These are phyloP conservation scores for Collybia sordida DNA, from an alignment of 768 basidiomycete genomes.

Conservation along the genomic window DNA sequence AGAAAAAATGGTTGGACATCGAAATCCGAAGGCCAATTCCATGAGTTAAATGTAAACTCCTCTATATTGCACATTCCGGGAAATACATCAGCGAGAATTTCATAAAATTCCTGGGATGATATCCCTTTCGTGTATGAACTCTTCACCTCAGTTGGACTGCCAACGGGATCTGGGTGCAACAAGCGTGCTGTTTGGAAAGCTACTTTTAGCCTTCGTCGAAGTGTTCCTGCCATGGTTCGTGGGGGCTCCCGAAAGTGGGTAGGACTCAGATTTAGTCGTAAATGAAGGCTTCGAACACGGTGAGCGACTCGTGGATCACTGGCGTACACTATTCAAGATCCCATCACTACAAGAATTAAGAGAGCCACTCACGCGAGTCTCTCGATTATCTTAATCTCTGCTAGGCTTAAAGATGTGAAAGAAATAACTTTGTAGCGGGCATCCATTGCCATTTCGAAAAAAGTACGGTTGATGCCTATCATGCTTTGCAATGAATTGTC, in stretches of 20 bases:
- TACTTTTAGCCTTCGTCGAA: conserved; percentile 2
- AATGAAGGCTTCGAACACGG: conserved; percentile 13
- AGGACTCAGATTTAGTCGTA: conserved; percentile 6
- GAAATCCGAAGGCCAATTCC: conserved; percentile 31
- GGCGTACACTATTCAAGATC: background rate
- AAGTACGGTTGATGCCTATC: conserved; percentile 29
- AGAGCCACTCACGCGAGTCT: conserved; percentile 19
- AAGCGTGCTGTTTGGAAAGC: conserved; percentile 7
- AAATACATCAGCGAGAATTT: conserved; percentile 26
- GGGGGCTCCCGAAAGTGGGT: background rate
- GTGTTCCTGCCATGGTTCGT: conserved; percentile 1
- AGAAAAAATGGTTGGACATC: conserved; percentile 31
- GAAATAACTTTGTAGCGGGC: conserved; percentile 24
- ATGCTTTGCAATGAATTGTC: conserved; percentile 22
- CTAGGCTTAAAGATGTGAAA: conserved; percentile 19
- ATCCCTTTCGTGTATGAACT: background rate
- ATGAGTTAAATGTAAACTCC: conserved; percentile 38
- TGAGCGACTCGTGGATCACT: conserved; percentile 21
- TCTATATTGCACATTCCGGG: conserved; percentile 31
- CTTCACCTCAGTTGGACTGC: no score
- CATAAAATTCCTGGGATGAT: conserved; percentile 25
- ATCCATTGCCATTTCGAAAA: conserved; percentile 31
- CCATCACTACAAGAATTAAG: background rate
- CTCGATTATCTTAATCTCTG: conserved; percentile 12
- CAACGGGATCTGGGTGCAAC: conserved; percentile 7